A percentile compares a stretch with the other conserved stretches of the same genome.
Evolutionary conservation across 1,139 yeast genomes (phyloP).

Genomic region (Spathaspora sp.): DNA sequence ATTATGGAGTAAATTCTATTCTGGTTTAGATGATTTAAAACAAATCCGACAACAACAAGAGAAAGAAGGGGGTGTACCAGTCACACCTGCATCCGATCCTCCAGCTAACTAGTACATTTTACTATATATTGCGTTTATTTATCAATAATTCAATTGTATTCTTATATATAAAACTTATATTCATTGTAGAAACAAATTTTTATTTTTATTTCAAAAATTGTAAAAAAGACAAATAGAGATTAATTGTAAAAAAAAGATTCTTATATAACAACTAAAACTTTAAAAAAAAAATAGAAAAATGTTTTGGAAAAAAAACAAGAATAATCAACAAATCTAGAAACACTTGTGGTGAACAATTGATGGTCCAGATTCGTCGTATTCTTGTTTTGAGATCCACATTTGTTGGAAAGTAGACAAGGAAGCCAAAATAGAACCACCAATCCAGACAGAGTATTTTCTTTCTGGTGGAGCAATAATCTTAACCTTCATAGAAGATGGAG

Average conservation of each 20-base stretch:
- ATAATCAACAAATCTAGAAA: constrained; percentile 61
- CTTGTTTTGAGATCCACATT: constrained; percentile 99
- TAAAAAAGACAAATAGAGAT: neutral
- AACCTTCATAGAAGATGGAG: constrained; percentile 99
- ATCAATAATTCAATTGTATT: neutral
- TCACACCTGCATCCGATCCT: neutral
- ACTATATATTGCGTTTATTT: neutral
- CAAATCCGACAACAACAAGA: constrained; percentile 19
- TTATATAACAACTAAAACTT: neutral
- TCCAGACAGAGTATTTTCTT: constrained; percentile 99
- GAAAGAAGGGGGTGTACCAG: neutral
- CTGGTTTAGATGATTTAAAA: constrained; percentile 23
- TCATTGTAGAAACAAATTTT: neutral
- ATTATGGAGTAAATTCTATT: constrained; percentile 44
- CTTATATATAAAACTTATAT: neutral
- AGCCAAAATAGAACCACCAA: constrained; percentile 99
- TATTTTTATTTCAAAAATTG: neutral
- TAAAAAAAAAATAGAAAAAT: neutral
- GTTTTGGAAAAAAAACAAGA: neutral
- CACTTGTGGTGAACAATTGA: constrained; percentile 99
- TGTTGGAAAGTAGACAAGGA: constrained; percentile 99
- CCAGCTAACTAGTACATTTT: neutral
- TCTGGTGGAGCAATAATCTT: constrained; percentile 99
- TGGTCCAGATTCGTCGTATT: constrained; percentile 99
- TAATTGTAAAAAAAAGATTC: constrained; percentile 1